Evolutionary conservation across 441 rosid species (phyloP).

Genomic region (Sinapis alba): DNA sequence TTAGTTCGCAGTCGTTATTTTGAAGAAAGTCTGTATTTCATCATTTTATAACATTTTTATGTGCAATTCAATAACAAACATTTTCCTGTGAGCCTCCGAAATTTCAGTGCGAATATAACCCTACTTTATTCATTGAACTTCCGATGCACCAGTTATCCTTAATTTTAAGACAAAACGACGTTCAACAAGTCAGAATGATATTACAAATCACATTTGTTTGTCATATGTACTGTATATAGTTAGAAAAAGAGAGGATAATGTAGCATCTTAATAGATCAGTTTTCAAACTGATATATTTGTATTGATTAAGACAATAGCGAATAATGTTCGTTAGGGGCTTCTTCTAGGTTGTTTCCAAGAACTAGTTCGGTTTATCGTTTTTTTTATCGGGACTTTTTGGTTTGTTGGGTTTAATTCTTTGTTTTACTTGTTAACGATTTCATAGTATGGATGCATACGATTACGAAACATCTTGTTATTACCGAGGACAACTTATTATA

Average conservation of each 20-base stretch:
- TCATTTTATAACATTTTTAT: background rate
- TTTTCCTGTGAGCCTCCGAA: background rate
- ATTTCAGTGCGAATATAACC: background rate
- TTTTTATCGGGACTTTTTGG: background rate
- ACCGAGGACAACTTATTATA: background rate
- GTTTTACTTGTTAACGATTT: background rate
- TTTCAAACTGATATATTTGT: background rate
- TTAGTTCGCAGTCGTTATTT: background rate
- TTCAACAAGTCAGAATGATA: background rate
- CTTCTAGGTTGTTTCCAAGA: conserved; percentile 7
- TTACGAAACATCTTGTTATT: background rate
- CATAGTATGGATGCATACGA: background rate
- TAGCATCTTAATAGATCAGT: background rate
- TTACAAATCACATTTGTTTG: background rate
- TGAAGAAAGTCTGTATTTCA: background rate
- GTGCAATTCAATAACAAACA: background rate
- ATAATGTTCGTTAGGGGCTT: background rate
- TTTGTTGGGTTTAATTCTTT: background rate
- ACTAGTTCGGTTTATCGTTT: background rate
- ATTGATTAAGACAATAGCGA: background rate
- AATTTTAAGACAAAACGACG: background rate
- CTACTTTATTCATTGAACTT: background rate
- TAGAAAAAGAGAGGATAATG: background rate
- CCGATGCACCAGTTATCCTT: background rate
- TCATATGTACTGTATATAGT: background rate